Percentiles rank a stretch among this genome's conserved stretches.
These are phyloP conservation scores for Serpula lacrymans DNA, from an alignment of 768 basidiomycete species.

Conservation along the genomic window DNA sequence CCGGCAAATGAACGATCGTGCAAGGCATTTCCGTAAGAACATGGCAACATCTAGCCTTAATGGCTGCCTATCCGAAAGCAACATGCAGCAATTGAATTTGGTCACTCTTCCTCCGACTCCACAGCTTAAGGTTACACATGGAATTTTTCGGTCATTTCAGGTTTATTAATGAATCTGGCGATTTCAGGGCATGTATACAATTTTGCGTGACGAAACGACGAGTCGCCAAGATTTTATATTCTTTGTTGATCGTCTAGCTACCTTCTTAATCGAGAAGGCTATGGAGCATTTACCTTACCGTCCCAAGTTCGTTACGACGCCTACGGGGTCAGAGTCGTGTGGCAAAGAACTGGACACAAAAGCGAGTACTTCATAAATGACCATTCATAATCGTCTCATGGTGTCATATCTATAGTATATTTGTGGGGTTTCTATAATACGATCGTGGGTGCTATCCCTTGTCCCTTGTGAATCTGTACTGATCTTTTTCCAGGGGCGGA, in stretches of 20 bases:
- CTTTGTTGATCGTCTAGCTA: slow-evolving; percentile 84
- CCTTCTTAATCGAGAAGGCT: slow-evolving; percentile 80
- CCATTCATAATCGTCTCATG: slow-evolving; percentile 1
- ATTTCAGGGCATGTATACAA: slow-evolving; percentile 82
- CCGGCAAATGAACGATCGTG: slow-evolving; percentile 77
- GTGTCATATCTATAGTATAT: slow-evolving; percentile 47
- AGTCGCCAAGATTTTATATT: slow-evolving; percentile 87
- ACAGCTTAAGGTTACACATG: slow-evolving; percentile 65
- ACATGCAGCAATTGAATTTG: slow-evolving; percentile 48
- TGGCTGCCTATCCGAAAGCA: slow-evolving; percentile 36
- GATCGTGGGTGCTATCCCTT: slow-evolving; percentile 57
- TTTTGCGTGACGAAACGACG: slow-evolving; percentile 71
- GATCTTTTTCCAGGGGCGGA: slow-evolving; percentile 58
- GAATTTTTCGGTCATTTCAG: background rate
- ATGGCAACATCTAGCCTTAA: slow-evolving; percentile 53
- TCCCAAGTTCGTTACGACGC: slow-evolving; percentile 61
- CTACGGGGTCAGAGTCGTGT: slow-evolving; percentile 47
- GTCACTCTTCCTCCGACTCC: slow-evolving; percentile 72
- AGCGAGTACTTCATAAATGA: slow-evolving; percentile 32
- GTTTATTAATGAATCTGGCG: background rate
- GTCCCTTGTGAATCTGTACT: slow-evolving; percentile 5
- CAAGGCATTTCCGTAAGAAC: slow-evolving; percentile 66
- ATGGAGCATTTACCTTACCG: slow-evolving; percentile 77
- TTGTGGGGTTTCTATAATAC: slow-evolving; percentile 86
- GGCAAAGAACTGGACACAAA: slow-evolving; percentile 65